A percentile compares a stretch with the other conserved stretches of the same genome.
These are phyloP conservation scores for Harringtonia aguacate DNA, from an alignment of 2,329 filamentous ascomycete species.

Conservation along the genomic window DNA sequence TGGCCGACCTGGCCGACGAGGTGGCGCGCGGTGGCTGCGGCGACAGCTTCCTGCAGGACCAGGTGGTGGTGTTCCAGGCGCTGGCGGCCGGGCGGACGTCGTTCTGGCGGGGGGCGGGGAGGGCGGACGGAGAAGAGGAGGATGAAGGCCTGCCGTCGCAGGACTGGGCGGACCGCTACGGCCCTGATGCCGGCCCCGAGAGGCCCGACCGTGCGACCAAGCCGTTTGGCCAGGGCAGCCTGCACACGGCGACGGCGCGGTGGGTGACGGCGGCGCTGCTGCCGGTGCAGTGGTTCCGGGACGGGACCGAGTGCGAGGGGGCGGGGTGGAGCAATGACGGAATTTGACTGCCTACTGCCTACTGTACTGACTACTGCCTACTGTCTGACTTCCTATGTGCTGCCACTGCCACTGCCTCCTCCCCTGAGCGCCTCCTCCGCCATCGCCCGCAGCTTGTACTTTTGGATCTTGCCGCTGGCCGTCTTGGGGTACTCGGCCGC, in stretches of 20 bases:
- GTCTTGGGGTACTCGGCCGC: conserved; percentile 83
- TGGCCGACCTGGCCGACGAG: conserved; percentile 33
- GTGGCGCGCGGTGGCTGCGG: conserved; percentile 31
- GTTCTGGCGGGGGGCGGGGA: conserved; percentile 23
- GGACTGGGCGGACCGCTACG: too few species aligned
- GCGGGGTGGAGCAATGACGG: conserved; percentile 18
- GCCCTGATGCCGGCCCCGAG: too few species aligned
- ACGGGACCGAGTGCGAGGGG: conserved; percentile 39
- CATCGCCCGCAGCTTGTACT: conserved; percentile 70
- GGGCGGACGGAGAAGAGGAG: conserved; percentile 7
- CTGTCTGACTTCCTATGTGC: too few species aligned
- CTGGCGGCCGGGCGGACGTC: conserved; percentile 41
- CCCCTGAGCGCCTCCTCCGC: conserved; percentile 22
- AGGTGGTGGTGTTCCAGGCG: conserved; percentile 49
- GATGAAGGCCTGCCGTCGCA: conserved; percentile 8
- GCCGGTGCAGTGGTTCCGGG: conserved; percentile 39
- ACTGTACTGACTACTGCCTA: too few species aligned
- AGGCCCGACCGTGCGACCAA: conserved; percentile 34
- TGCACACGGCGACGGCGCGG: conserved; percentile 47
- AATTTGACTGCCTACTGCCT: not conserved
- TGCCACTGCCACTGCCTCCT: not conserved
- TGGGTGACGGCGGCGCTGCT: conserved; percentile 46
- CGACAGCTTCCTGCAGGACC: conserved; percentile 50
- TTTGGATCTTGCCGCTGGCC: conserved; percentile 92
- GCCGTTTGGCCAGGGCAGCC: conserved; percentile 46